These are phyloP conservation scores for Dacryopinax spathularia DNA, from an alignment of 768 basidiomycete species.

Conservation along the genomic window DNA sequence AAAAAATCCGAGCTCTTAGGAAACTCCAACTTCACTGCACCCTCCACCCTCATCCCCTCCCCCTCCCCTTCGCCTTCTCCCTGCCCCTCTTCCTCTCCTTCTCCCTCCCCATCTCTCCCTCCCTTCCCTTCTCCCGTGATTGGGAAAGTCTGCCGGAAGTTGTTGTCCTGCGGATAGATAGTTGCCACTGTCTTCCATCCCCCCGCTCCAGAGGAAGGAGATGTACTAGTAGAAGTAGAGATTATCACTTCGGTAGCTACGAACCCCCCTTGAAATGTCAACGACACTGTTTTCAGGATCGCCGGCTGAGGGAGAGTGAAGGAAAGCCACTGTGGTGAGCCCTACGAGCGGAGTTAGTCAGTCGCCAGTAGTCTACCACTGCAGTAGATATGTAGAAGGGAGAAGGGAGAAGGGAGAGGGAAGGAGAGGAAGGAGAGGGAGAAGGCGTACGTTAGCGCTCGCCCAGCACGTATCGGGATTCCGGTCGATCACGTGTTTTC, in stretches of 20 bases:
- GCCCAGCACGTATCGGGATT: neutral
- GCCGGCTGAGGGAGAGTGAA: slow-evolving; percentile 42
- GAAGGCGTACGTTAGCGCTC: neutral
- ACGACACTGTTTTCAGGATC: slow-evolving; percentile 38
- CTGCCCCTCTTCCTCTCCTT: neutral
- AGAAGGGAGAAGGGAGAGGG: no score
- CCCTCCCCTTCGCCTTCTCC: neutral
- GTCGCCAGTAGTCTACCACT: neutral
- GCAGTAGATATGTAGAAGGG: no score
- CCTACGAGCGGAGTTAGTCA: slow-evolving; percentile 30
- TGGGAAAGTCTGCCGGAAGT: slow-evolving; percentile 55
- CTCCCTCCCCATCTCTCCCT: neutral
- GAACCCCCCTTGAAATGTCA: slow-evolving; percentile 81
- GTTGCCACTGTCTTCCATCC: slow-evolving; percentile 40
- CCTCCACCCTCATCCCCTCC: neutral
- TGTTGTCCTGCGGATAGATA: slow-evolving; percentile 69
- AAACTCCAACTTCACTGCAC: slow-evolving; percentile 42
- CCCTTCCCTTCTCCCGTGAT: slow-evolving; percentile 21
- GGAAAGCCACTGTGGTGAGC: slow-evolving; percentile 62
- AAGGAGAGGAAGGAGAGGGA: neutral
- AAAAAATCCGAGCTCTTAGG: slow-evolving; percentile 77
- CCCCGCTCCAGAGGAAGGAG: no score
- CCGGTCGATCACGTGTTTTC: neutral
- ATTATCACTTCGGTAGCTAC: slow-evolving; percentile 38
- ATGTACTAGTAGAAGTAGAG: slow-evolving; percentile 15